Base-by-base conservation (phyloP, 805 yeast genomes). In the Pichia scutulata region DNA sequence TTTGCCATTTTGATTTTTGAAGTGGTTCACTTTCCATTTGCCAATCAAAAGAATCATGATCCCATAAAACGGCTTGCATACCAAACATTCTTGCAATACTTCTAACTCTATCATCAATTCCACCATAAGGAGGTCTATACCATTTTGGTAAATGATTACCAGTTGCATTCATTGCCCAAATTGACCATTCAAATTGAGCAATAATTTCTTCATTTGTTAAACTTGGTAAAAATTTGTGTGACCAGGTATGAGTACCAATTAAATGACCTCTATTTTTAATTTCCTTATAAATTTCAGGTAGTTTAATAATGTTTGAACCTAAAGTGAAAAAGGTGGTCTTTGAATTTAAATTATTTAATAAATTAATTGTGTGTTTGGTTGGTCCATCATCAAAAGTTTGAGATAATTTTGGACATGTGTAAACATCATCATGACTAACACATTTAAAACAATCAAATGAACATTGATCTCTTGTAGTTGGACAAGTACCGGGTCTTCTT, bases 381-480 rank as follows among this genome's bases (percentile, higher is more conserved):
- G 99, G 99, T 0, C 99, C 98, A 64, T 92, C 98, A 64, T 92
- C 99, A 67, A 92, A 92, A 0, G 95, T 84, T 68, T 92, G 98
- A 0, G 90, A 80, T 39, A 92, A 70, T 44, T 72, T 70, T 2
- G 82, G 78, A 64, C 97, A 90, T 0, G 92, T 78, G 58, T 71
- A 76, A 6, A 86, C 80, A 62, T 90, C 98, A 65, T 86, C 93
- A 37, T 70, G 75, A 23, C 81, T 78, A 25, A 82, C 79, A 68
- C 97, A 90, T 55, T 82, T 79, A 64, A 74, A 77, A 64, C 97
- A 90, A 64, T 89, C 97, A 68, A 87, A 90, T 0, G 96, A 84
- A 60, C 97, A 90, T 28, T 75, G 71, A 18, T 67, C 69, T 49
- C 80, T 71, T 16, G 71, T 75, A 1, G 58, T 55, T 2, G 75